Evolutionary conservation across 2,329 filamentous ascomycete species (phyloP), one percentile per base, ranked within the genome.

Genomic region (Diaporthe longicolla): DNA sequence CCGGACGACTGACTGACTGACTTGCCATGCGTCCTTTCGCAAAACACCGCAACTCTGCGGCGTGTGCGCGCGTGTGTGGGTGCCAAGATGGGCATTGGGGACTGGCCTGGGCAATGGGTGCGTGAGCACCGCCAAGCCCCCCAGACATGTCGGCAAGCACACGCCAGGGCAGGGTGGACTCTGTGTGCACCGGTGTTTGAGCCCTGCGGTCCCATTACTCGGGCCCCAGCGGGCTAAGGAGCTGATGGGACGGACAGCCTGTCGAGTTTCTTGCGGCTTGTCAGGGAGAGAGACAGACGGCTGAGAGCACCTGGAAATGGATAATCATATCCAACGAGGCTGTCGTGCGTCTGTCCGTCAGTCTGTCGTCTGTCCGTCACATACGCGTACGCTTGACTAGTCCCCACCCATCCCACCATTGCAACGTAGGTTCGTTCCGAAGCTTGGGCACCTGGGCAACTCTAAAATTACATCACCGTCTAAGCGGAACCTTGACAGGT

Each of bases 81-180:
- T 66, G 63, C 63, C 45, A 66, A 66, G 63, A 48, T 50, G 45
- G 61, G 29, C 43, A 24, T 50, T 65, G 59, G 59, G 29, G 26
- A 37, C 61, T 48, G n/a, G 40, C 6, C 59, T 65, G 40, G 40
- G 59, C 40, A 24, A n/a, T 17, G 43, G 61, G 26, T 48, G 10
- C 61, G 45, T 66, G 61, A 66, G 61, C 61, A 66, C 29, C n/a
- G 61, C 61, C 61, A 66, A 66, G 61, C 26, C 29, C 61, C 61
- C 61, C 61, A 66, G 61, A 37, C 45, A 37, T 52, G 61, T 66
- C 61, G 61, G 61, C 45, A 66, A 50, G 61, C 37, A 52, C 35
- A 37, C 10, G 35, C 35, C 35, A 37, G 35, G 45, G 26, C 29
- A 37, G 29, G 61, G 29, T 19, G 21, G 61, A 21, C 29, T 45